These are phyloP conservation scores for Metschnikowia orientalis DNA, from an alignment of 805 yeast species.

Conservation along the genomic window DNA sequence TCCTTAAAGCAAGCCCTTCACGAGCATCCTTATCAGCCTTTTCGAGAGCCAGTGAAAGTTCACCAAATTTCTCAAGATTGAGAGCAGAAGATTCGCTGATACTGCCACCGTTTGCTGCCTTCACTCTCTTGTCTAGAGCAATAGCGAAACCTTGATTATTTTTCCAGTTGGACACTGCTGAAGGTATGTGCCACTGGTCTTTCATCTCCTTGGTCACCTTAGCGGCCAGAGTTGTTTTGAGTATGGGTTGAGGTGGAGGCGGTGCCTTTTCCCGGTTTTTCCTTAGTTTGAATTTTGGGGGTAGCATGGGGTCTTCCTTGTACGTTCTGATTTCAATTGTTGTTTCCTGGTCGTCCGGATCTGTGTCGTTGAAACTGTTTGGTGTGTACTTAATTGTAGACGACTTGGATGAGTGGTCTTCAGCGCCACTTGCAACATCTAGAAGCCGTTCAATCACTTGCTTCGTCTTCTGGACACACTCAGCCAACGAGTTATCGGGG, in stretches of 20 bases:
- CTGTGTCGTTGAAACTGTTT: constrained; percentile 11
- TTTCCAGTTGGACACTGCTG: constrained; percentile 93
- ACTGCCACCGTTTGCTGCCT: constrained; percentile 42
- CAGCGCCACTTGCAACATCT: constrained; percentile 30
- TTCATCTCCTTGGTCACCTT: constrained; percentile 66
- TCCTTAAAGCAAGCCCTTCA: constrained; percentile 24
- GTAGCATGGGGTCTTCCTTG: constrained; percentile 80
- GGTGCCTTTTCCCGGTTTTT: constrained; percentile 64
- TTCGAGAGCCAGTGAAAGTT: constrained; percentile 67
- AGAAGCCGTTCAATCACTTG: constrained; percentile 51
- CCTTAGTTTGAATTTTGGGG: constrained; percentile 69
- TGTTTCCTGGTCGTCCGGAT: constrained; percentile 26
- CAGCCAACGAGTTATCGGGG: constrained; percentile 42
- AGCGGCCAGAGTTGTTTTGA: constrained; percentile 48
- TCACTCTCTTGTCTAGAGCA: constrained; percentile 68
- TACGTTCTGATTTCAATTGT: constrained; percentile 62
- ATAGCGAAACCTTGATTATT: constrained; percentile 88
- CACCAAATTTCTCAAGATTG: constrained; percentile 55
- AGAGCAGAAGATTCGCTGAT: constrained; percentile 31
- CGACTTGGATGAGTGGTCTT: constrained; percentile 12
- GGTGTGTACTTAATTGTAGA: constrained; percentile 20
- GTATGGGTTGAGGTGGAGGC: constrained; percentile 61
- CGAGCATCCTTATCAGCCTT: constrained; percentile 26
- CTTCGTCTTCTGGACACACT: constrained; percentile 53
- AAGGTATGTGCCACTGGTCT: constrained; percentile 81